Percentiles rank a stretch among this genome's conserved stretches.
Conservation (phyloP, 331 rosid genomes). For the Spiraea crenata region DNA sequence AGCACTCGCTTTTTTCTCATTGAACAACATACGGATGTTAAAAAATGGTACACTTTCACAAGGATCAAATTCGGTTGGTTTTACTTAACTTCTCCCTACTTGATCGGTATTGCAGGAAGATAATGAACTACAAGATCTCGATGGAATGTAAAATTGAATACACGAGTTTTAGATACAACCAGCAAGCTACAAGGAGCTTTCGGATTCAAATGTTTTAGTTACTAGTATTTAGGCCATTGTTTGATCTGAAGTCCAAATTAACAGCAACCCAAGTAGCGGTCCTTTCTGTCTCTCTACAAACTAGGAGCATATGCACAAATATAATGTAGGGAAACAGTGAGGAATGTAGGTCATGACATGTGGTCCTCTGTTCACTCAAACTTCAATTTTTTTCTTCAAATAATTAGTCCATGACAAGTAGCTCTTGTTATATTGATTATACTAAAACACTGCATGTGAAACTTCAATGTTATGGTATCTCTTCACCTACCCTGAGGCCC, state of each 20-base stretch:
- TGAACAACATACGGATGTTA: no score
- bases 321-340: neutral
- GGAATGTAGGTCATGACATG: slow-evolving; percentile 7
- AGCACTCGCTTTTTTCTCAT: neutral
- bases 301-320: neutral
- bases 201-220: neutral
- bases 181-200: no score
- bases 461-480: slow-evolving; percentile 24
- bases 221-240: neutral
- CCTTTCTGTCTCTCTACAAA: slow-evolving; percentile 3
- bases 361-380: slow-evolving; percentile 7
- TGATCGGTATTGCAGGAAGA: neutral
- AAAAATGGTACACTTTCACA: neutral
- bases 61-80: neutral
- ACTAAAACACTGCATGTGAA: slow-evolving; percentile 32
- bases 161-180: no score
- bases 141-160: no score
- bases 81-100: neutral
- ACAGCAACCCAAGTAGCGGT: neutral
- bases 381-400: neutral
- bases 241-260: neutral
- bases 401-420: no score
- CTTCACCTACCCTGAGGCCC: slow-evolving; percentile 28
- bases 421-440: neutral
- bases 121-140: neutral